Conservation (phyloP, 371 early-diverging fungal species). For the Hamiltosporidium magnivora region DNA sequence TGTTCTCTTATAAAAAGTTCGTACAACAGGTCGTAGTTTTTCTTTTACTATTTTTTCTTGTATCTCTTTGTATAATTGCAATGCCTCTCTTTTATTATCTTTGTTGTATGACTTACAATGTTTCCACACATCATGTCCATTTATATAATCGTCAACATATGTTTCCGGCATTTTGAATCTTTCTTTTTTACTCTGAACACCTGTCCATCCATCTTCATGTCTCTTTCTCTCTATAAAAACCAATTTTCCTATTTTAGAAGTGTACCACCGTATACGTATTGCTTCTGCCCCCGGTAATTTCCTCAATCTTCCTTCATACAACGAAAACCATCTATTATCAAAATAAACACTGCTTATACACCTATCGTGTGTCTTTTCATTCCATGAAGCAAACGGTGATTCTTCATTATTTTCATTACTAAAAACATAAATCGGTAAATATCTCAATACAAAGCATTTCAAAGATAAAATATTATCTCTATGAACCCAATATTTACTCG, state of each 20-base stretch:
- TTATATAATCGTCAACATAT: constrained; percentile 68
- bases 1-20: constrained; percentile 91
- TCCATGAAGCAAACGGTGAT: constrained; percentile 58
- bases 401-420: constrained; percentile 39
- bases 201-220: constrained; percentile 84
- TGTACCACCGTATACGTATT: constrained; percentile 80
- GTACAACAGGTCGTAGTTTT: constrained; percentile 68
- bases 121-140: constrained; percentile 67
- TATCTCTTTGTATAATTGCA: constrained; percentile 65
- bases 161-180: constrained; percentile 85
- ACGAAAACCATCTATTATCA: constrained; percentile 75
- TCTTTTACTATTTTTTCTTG: constrained; percentile 65
- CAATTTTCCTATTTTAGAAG: constrained; percentile 60
- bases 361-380: constrained; percentile 64
- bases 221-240: constrained; percentile 91
- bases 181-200: constrained; percentile 73
- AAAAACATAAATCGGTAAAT: constrained; percentile 83
- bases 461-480: constrained; percentile 83
- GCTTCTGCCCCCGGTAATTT: constrained; percentile 80
- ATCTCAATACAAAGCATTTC: constrained; percentile 71
- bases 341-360: constrained; percentile 85
- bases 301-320: constrained; percentile 76
- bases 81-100: constrained; percentile 65
- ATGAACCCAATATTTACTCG: constrained; percentile 80
- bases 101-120: constrained; percentile 62